Evolutionary conservation across 345 rosid species (phyloP).

Genomic region (Arabis alpina): DNA sequence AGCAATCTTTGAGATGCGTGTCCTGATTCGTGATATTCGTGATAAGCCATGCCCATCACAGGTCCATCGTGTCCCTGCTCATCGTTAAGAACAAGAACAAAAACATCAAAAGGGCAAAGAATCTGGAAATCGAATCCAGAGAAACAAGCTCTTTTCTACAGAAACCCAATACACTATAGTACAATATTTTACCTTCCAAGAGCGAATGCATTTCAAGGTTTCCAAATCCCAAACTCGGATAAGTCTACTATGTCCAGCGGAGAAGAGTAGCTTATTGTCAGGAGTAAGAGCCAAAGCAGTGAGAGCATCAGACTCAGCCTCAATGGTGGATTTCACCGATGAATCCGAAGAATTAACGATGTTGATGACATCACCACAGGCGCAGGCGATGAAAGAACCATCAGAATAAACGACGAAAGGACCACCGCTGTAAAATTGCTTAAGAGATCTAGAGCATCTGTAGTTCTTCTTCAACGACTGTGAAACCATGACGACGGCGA

Average conservation of each 20-base stretch:
- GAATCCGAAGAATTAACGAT: constrained; percentile 70
- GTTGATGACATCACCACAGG: constrained; percentile 74
- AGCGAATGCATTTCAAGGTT: constrained; percentile 72
- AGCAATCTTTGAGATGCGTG: constrained; percentile 94
- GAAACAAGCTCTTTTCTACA: no score
- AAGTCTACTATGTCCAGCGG: constrained; percentile 89
- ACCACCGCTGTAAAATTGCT: constrained; percentile 92
- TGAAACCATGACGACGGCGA: constrained; percentile 47
- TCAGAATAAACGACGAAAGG: constrained; percentile 80
- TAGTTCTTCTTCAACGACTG: constrained; percentile 67
- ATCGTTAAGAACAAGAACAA: constrained; percentile 9
- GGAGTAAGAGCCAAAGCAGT: constrained; percentile 89
- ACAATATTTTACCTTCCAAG: constrained; percentile 74
- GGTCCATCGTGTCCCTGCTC: constrained; percentile 94
- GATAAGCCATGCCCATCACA: constrained; percentile 84
- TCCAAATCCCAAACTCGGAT: constrained; percentile 92
- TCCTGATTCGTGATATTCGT: no score
- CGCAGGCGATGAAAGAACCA: constrained; percentile 78
- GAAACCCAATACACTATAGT: no score
- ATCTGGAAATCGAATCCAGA: background rate
- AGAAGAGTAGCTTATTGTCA: constrained; percentile 76
- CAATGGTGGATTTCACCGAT: constrained; percentile 64
- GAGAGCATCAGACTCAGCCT: constrained; percentile 65
- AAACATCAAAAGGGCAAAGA: no score
- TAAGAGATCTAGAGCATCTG: constrained; percentile 63